A percentile compares a stretch with the other conserved stretches of the same genome.
These are phyloP conservation scores for Parathielavia appendiculata DNA, from an alignment of 495 filamentous ascomycete species.

Conservation along the genomic window DNA sequence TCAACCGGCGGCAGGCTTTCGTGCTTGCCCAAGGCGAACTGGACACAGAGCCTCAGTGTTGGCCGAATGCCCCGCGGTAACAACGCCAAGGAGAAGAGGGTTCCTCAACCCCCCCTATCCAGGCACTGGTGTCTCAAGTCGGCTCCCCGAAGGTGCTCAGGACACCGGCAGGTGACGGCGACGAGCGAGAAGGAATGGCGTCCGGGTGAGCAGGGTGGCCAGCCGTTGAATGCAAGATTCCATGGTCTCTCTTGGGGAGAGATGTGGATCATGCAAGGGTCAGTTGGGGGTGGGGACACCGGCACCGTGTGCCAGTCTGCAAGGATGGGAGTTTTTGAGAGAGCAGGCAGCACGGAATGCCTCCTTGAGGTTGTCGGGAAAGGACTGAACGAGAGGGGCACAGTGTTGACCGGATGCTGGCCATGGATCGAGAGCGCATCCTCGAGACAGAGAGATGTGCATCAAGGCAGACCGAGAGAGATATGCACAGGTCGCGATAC, in stretches of 20 bases:
- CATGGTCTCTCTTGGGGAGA: constrained; percentile 25
- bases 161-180: constrained; percentile 16
- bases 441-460: background rate
- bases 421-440: background rate
- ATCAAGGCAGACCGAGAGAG: constrained; percentile 9
- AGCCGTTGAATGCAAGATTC: constrained; percentile 38
- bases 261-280: constrained; percentile 37
- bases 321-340: constrained; percentile 20
- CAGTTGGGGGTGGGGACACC: constrained; percentile 19
- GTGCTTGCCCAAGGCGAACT: background rate
- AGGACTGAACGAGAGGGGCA: constrained; percentile 2
- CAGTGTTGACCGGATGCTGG: background rate
- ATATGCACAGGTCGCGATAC: constrained; percentile 5
- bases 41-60: background rate
- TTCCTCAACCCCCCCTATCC: background rate
- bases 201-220: constrained; percentile 21
- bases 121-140: background rate
- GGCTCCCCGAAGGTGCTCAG: background rate
- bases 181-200: constrained; percentile 14
- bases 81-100: constrained; percentile 4
- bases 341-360: background rate
- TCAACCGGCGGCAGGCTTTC: constrained; percentile 8
- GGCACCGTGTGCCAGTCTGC: constrained; percentile 21
- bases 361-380: background rate
- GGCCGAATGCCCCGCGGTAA: background rate